Base-by-base conservation (phyloP, 129 eudicot genomes). In the Flaveria ramosissima region DNA sequence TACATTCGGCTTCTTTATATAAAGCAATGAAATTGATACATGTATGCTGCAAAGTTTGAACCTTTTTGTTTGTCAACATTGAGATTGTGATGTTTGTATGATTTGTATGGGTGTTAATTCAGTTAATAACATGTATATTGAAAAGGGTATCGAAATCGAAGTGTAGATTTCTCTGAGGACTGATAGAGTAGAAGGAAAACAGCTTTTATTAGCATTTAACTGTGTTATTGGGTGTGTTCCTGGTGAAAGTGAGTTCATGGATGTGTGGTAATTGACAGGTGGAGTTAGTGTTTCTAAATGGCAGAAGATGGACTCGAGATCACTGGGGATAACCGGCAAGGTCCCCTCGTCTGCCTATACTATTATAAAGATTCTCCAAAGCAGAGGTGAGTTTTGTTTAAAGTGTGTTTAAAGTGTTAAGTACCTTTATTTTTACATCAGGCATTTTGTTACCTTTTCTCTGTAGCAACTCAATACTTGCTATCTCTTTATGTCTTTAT, bases 271-370 rank as follows among this genome's bases (percentile, higher is more conserved):
- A 30, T 56, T 68, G 48, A 9, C 71, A 87, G 96, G 86, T 78
- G 32, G 39, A 53, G 24, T 80, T 66, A 76, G 80, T 45, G 52
- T 73, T 50, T 86, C 91, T 27, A 82, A 82, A 68, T 88, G 95
- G 94, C 85, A 70, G 43, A 85, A 80, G 88, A 47, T 90, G 83
- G 89, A 92, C 82, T 80, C 96, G 11, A 84, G 89, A 77, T 62
- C 80, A 6, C 32, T 92, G 73, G 98, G 96, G 66, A 68, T 92
- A 60, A 52, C 39, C 27, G 83, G 84, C 10, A 88, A 74, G 91
- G 68, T 92, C 61, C 78, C 98, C 6, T 36, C 26, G 5, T 11
- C 91, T 43, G 83, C 94, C 2, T 79, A 80, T 82, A 76, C 36
- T 19, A 90, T 92, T 83, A 68, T 92, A 67, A 84, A 85, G 71